phyloP scores from a whole-genome alignment of 129 eudicot genomes.

The Saposhnikovia divaricata region DNA sequence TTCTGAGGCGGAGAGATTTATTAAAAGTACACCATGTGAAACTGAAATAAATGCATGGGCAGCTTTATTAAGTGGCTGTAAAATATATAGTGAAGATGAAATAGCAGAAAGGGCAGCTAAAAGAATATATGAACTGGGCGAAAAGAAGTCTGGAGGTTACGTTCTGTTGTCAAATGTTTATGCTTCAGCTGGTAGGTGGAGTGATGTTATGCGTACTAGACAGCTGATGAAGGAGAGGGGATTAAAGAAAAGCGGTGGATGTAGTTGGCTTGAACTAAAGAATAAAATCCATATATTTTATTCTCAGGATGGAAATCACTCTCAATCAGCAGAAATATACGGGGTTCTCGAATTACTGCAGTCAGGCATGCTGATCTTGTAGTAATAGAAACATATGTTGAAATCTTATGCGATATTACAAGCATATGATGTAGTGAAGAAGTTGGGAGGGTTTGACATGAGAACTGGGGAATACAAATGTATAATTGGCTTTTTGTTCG shows the following conservation, averaged over 20 bases:
- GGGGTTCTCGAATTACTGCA: slow-evolving; percentile 39
- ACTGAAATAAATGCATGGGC: slow-evolving; percentile 62
- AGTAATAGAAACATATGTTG: neutral
- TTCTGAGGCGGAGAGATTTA: slow-evolving; percentile 46
- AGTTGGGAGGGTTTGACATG: neutral
- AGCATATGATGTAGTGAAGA: neutral
- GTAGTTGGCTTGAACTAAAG: slow-evolving; percentile 74
- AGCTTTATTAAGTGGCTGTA: slow-evolving; percentile 64
- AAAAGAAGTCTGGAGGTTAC: slow-evolving; percentile 51
- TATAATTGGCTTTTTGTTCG: neutral
- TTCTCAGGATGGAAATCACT: slow-evolving; percentile 52
- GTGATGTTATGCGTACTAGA: slow-evolving; percentile 47
- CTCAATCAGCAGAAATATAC: slow-evolving; percentile 31
- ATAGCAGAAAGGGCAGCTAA: slow-evolving; percentile 38
- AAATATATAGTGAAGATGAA: slow-evolving; percentile 32
- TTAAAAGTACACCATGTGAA: slow-evolving; percentile 43
- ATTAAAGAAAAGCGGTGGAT: slow-evolving; percentile 54
- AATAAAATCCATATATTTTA: slow-evolving; percentile 41
- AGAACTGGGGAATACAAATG: neutral
- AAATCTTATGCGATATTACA: neutral
- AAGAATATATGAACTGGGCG: slow-evolving; percentile 38
- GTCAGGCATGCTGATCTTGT: slow-evolving; percentile 33
- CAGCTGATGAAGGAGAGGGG: slow-evolving; percentile 56
- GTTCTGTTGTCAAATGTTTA: slow-evolving; percentile 54
- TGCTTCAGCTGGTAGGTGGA: slow-evolving; percentile 65